Conservation (phyloP, 1,139 yeast species). For the Suhomyces bokatorum region DNA sequence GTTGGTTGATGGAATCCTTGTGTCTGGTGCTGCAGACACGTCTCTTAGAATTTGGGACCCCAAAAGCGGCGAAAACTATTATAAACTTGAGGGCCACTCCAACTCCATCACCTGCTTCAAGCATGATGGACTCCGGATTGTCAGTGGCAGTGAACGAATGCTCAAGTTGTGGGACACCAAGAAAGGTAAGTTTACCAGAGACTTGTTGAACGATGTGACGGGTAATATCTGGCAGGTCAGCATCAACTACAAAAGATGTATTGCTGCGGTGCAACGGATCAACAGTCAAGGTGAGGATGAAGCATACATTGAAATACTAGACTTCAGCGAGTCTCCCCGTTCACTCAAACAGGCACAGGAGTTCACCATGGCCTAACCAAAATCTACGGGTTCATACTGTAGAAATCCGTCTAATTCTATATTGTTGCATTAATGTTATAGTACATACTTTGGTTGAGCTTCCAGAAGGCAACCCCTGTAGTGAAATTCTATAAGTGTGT, state of each 20-base stretch:
- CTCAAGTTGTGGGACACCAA: conserved; percentile 81
- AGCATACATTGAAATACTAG: conserved; percentile 77
- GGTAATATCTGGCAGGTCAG: conserved; percentile 95
- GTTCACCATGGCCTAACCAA: conserved; percentile 1
- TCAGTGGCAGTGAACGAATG: conserved; percentile 86
- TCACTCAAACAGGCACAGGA: conserved; percentile 2
- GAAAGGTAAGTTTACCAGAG: conserved; percentile 74
- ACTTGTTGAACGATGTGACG: conserved; percentile 70
- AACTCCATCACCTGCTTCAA: conserved; percentile 93
- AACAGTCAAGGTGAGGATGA: conserved; percentile 49
- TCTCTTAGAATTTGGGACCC: conserved; percentile 94
- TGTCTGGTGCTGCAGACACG: conserved; percentile 95
- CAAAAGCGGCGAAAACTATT: conserved; percentile 63
- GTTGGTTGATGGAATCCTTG: conserved; percentile 74
- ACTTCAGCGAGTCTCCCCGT: conserved; percentile 58
- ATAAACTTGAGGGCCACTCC: conserved; percentile 78
- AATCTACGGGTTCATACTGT: not conserved
- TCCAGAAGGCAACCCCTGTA: conserved; percentile 2
- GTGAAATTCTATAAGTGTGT: not conserved
- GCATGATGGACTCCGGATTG: conserved; percentile 80
- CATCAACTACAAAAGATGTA: conserved; percentile 80
- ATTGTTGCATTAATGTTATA: conserved; percentile 3
- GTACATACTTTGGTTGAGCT: conserved; percentile 1
- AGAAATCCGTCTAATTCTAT: not conserved
- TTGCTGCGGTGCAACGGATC: conserved; percentile 84